Base-by-base conservation (phyloP, 1,284 basidiomycete species). In the Agaricales sp. region DNA sequence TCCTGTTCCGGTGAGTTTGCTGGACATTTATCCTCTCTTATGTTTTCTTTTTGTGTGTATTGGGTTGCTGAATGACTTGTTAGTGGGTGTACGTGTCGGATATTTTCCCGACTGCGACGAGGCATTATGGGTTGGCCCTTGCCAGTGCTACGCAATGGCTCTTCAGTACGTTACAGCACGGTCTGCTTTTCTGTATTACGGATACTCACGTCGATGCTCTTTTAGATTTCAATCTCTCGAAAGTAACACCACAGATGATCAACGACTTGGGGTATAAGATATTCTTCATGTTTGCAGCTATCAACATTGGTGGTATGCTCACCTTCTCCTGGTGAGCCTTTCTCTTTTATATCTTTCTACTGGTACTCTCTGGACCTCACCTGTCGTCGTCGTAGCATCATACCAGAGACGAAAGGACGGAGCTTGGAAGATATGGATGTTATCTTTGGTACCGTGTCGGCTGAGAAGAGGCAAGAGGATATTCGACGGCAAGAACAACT, bases 21-120 rank as follows among this genome's bases (percentile, higher is more conserved):
- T n/a, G 57, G 55, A 59, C 11, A 63, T 61, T 61, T 59, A 60
- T 14, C 58, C 58, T 22, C 53, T 63, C 3, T 57, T 47, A 13
- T 30, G 26, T 61, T 61, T 59, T 60, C 14, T 58, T 58, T 22
- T 54, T 63, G 3, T 57, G 47, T 25, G 6, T 26, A 13, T 30
- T 39, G n/a, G 2, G 24, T 4, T n/a, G 20, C 37, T 44, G 38
- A 54, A 55, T 19, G 19, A 68, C 72, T 16, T 58, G 77, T 6
- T 76, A 77, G 11, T 87, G 83, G 84, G 79, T 87, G 3, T 87
- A 87, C 56, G 78, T 79, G 18, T 70, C 84, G 12, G 88, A 91
- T 63, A 88, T 91, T 59, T 91, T 91, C 75, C 85, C 82, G 22
- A 91, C 86, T 35, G 68, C 85, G 43, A 89, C 87, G 6, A 71